Evolutionary conservation across 192 early-diverging fungal species (phyloP).

Genomic region (Backusella westeae): DNA sequence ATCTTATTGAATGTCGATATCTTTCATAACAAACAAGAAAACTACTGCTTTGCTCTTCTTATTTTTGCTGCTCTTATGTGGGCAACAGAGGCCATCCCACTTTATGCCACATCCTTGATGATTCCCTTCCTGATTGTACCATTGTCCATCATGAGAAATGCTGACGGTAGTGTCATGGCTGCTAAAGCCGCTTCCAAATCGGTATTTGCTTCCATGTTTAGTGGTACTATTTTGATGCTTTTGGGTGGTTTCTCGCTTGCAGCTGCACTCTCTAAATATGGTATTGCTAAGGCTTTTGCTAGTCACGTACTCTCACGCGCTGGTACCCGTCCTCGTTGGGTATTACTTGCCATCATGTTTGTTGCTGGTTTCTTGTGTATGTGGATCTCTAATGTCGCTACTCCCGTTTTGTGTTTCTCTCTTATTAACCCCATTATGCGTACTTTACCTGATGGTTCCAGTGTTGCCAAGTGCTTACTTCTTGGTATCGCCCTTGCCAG

Average conservation of each 20-base stretch:
- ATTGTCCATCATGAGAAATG: conserved; percentile 58
- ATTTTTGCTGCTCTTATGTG: conserved; percentile 81
- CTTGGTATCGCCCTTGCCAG: conserved; percentile 77
- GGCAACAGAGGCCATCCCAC: conserved; percentile 81
- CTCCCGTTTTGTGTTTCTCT: conserved; percentile 77
- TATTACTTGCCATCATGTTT: conserved; percentile 75
- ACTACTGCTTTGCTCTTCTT: conserved; percentile 86
- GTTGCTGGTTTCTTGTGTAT: conserved; percentile 72
- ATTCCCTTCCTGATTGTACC: conserved; percentile 68
- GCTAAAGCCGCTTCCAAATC: conserved; percentile 59
- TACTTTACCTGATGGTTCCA: conserved; percentile 55
- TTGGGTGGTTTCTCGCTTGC: conserved; percentile 78
- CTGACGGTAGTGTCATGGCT: conserved; percentile 38
- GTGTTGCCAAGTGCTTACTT: conserved; percentile 66
- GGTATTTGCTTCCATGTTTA: conserved; percentile 75
- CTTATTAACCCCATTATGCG: conserved; percentile 70
- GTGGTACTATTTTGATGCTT: conserved; percentile 74
- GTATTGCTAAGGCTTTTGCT: conserved; percentile 71
- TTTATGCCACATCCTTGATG: conserved; percentile 69
- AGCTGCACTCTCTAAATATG: conserved; percentile 73
- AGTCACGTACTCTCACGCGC: conserved; percentile 64
- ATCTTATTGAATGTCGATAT: conserved; percentile 54
- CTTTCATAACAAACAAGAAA: conserved; percentile 69
- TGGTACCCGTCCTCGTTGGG: conserved; percentile 64
- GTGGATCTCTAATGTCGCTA: conserved; percentile 83